A percentile compares a stretch with the other conserved stretches of the same genome.
Evolutionary conservation across 441 rosid genomes (phyloP).

Genomic region (Eutrema salsugineum): DNA sequence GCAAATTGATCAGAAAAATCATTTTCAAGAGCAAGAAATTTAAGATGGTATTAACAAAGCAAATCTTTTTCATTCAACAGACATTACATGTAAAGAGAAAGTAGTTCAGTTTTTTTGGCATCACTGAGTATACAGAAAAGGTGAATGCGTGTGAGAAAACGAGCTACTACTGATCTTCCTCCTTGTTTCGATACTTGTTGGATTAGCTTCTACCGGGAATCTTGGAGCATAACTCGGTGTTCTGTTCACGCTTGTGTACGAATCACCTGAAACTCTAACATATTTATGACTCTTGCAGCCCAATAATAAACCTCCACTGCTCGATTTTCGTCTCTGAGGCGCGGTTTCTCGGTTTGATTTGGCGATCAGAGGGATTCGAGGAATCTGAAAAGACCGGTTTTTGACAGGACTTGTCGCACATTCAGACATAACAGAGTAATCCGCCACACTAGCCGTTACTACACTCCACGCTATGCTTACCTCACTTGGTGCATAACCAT

Average conservation of each 20-base stretch:
- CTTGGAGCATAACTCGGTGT: conserved; percentile 37
- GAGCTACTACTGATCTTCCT: conserved; percentile 34
- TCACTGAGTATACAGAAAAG: conserved; percentile 42
- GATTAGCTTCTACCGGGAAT: conserved; percentile 43
- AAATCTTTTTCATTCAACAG: neutral
- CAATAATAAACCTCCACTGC: conserved; percentile 44
- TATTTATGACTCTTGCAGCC: conserved; percentile 79
- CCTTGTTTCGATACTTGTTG: conserved; percentile 34
- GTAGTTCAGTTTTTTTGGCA: neutral
- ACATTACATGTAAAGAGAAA: conserved; percentile 16
- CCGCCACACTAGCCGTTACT: conserved; percentile 79
- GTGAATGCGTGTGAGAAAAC: conserved; percentile 33
- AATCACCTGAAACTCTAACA: conserved; percentile 57
- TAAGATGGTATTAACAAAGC: conserved; percentile 4
- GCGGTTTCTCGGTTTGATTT: conserved; percentile 20
- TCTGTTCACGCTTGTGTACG: conserved; percentile 34
- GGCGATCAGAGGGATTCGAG: conserved; percentile 29
- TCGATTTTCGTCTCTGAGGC: conserved; percentile 39
- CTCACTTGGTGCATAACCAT: conserved; percentile 79
- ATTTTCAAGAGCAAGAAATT: neutral
- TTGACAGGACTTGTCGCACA: conserved; percentile 42
- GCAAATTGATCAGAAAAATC: neutral
- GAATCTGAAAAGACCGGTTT: conserved; percentile 24
- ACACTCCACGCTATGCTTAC: conserved; percentile 92
- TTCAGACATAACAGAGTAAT: conserved; percentile 62